A percentile compares a stretch with the other conserved stretches of the same genome.
phyloP scores from a whole-genome alignment of 2,329 filamentous ascomycete genomes.

The Scleromitrula shiraiana region DNA sequence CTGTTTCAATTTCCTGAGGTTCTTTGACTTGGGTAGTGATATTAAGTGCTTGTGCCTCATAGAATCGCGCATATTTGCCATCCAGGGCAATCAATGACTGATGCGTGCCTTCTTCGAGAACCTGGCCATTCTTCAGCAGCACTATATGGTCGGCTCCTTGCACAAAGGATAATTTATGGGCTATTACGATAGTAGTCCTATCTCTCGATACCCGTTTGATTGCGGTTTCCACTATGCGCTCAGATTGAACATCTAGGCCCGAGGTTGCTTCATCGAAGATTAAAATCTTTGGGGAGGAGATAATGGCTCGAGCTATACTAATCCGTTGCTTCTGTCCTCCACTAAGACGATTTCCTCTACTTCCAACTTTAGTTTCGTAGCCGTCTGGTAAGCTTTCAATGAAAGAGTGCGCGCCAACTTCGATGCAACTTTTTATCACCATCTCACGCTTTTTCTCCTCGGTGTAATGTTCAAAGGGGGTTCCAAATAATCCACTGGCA shows the following conservation, averaged over 20 bases:
- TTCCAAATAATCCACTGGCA: slow-evolving; percentile 4
- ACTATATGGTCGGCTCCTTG: slow-evolving; percentile 88
- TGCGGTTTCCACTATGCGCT: slow-evolving; percentile 84
- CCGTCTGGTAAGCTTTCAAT: slow-evolving; percentile 70
- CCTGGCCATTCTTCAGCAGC: slow-evolving; percentile 71
- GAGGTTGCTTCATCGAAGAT: slow-evolving; percentile 90
- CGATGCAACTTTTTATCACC: slow-evolving; percentile 70
- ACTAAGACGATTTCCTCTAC: slow-evolving; percentile 79
- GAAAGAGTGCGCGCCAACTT: slow-evolving; percentile 88
- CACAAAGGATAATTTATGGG: slow-evolving; percentile 87
- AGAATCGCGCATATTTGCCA: slow-evolving; percentile 63
- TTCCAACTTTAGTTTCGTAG: slow-evolving; percentile 84
- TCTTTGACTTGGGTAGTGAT: not conserved
- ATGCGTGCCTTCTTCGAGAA: slow-evolving; percentile 85
- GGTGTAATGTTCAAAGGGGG: not conserved
- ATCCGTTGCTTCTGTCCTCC: slow-evolving; percentile 94
- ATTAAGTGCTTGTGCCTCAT: slow-evolving; percentile 51
- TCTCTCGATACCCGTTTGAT: slow-evolving; percentile 75
- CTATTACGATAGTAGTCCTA: slow-evolving; percentile 87
- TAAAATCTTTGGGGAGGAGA: slow-evolving; percentile 80
- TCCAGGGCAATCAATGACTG: slow-evolving; percentile 60
- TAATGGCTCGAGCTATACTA: slow-evolving; percentile 79
- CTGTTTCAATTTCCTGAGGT: not conserved
- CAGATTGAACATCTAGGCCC: slow-evolving; percentile 83
- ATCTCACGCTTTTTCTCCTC: slow-evolving; percentile 37